Conservation (phyloP, 1,139 yeast genomes). For the Blastobotrys apis region DNA sequence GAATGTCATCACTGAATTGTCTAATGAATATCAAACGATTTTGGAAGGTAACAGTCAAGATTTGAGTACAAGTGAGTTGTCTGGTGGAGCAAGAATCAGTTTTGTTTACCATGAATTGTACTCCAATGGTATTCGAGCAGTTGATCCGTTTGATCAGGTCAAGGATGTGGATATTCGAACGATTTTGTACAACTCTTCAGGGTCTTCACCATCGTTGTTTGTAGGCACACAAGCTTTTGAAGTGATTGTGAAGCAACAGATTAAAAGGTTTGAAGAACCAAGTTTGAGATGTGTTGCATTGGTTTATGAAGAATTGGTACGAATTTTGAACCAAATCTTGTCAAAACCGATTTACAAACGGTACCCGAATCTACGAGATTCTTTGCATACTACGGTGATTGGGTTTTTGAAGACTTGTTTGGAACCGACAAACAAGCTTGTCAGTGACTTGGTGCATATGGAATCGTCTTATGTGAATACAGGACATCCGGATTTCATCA, state of each 20-base stretch:
- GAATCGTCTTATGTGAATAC: conserved; percentile 96
- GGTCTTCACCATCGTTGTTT: conserved; percentile 95
- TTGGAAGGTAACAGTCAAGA: conserved; percentile 89
- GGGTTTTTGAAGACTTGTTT: conserved; percentile 76
- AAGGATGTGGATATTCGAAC: conserved; percentile 96
- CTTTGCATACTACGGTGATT: conserved; percentile 73
- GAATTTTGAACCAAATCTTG: conserved; percentile 82
- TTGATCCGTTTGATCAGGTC: conserved; percentile 96
- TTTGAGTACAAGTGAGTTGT: conserved; percentile 77
- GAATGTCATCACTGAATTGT: conserved; percentile 85
- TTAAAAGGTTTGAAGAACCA: conserved; percentile 92
- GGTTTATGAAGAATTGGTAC: conserved; percentile 89
- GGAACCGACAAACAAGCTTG: conserved; percentile 81
- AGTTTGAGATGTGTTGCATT: conserved; percentile 81
- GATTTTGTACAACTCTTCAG: conserved; percentile 85
- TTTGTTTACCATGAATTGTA: conserved; percentile 97
- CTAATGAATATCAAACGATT: conserved; percentile 88
- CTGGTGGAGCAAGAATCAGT: conserved; percentile 95
- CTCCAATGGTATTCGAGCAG: conserved; percentile 85
- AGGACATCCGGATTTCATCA: conserved; percentile 93
- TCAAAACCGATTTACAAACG: conserved; percentile 78
- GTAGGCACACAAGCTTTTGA: conserved; percentile 98
- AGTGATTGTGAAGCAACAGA: conserved; percentile 92
- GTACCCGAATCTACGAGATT: conserved; percentile 87
- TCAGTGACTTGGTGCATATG: conserved; percentile 70